These are phyloP conservation scores for Eurotiales sp. DNA, from an alignment of 2,329 filamentous ascomycete species.

Conservation along the genomic window DNA sequence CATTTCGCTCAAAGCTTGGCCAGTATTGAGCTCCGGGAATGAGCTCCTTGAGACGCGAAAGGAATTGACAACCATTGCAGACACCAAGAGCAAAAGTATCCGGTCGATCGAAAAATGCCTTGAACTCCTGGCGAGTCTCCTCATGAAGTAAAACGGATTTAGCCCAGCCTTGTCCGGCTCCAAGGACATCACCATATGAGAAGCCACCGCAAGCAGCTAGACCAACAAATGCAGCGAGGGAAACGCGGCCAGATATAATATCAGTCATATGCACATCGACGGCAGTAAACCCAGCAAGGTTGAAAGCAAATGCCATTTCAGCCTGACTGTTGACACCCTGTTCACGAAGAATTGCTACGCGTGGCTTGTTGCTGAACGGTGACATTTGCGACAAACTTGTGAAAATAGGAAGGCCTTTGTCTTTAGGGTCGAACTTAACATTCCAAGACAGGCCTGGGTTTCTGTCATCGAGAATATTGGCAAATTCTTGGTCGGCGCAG, in stretches of 20 bases:
- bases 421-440: conserved; percentile 73
- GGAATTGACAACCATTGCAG: conserved; percentile 97
- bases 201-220: conserved; percentile 95
- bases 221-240: conserved; percentile 77
- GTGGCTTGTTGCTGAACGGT: conserved; percentile 61
- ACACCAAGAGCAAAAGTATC: conserved; percentile 93
- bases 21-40: conserved; percentile 80
- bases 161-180: conserved; percentile 95
- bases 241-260: conserved; percentile 71
- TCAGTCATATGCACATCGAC: conserved; percentile 98
- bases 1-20: conserved; percentile 84
- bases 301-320: conserved; percentile 98
- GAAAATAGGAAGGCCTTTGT: conserved; percentile 68
- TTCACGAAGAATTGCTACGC: conserved; percentile 89
- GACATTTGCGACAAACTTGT: conserved; percentile 56
- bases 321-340: conserved; percentile 93
- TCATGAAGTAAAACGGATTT: conserved; percentile 85
- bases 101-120: conserved; percentile 76
- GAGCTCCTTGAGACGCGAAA: conserved; percentile 74
- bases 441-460: conserved; percentile 84
- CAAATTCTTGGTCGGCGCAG: conserved; percentile 80
- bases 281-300: conserved; percentile 82
- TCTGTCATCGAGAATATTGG: conserved; percentile 66
- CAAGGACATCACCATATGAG: conserved; percentile 88
- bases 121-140: conserved; percentile 71